Evolutionary conservation across 2,329 filamentous ascomycete species (phyloP).

Genomic region (Colletotrichum sp.): DNA sequence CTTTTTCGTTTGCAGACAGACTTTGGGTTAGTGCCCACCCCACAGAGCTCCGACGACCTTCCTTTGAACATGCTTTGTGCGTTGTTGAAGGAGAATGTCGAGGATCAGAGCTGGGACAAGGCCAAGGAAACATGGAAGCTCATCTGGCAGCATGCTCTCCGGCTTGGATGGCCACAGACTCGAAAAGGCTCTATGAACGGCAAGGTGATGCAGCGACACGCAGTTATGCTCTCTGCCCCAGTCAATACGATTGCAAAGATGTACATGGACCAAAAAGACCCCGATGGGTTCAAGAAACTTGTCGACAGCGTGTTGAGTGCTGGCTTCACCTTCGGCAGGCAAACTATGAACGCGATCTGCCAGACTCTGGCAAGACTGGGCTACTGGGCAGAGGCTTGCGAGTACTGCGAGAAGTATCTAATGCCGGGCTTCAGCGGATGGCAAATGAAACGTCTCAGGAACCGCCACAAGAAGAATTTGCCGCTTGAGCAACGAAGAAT

Average conservation of each 20-base stretch:
- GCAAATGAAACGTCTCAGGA: slow-evolving; percentile 36
- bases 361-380: slow-evolving; percentile 67
- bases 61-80: slow-evolving; percentile 64
- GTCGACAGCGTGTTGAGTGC: slow-evolving; percentile 61
- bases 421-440: slow-evolving; percentile 84
- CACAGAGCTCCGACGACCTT: slow-evolving; percentile 36
- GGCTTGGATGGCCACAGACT: slow-evolving; percentile 41
- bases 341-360: slow-evolving; percentile 83
- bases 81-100: slow-evolving; percentile 71
- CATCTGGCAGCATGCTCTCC: slow-evolving; percentile 57
- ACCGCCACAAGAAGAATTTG: slow-evolving; percentile 30
- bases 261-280: slow-evolving; percentile 43
- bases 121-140: slow-evolving; percentile 72
- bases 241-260: slow-evolving; percentile 55
- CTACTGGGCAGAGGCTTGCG: slow-evolving; percentile 71
- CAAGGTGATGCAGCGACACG: slow-evolving; percentile 48
- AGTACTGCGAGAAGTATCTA: slow-evolving; percentile 75
- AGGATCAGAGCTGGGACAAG: slow-evolving; percentile 60
- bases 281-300: slow-evolving; percentile 51
- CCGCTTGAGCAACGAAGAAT: slow-evolving; percentile 44
- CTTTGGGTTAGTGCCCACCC: slow-evolving; percentile 36
- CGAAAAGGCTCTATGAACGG: slow-evolving; percentile 1
- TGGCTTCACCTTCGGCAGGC: slow-evolving; percentile 77
- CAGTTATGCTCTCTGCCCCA: slow-evolving; percentile 58
- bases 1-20: slow-evolving; percentile 59